Evolutionary conservation across 106 monocot species (phyloP).

Genomic region (Dioscorea dumetorum): DNA sequence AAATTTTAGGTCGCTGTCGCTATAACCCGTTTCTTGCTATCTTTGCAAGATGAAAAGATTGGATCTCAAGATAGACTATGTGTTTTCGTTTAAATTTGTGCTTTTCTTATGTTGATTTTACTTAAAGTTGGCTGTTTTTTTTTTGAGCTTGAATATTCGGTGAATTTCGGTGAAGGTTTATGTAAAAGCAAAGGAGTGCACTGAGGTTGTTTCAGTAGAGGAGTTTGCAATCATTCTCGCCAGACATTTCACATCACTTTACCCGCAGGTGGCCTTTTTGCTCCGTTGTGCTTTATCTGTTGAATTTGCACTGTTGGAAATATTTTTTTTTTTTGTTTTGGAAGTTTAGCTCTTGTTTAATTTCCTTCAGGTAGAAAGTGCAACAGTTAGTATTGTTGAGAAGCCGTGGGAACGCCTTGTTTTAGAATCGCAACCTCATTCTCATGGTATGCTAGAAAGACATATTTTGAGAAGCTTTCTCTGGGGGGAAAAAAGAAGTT

Average conservation of each 20-base stretch:
- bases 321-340: constrained; percentile 1
- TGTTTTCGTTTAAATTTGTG: no score
- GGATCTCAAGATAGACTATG: no score
- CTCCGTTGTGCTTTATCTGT: background rate
- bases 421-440: constrained; percentile 54
- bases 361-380: constrained; percentile 47
- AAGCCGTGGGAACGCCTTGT: constrained; percentile 85
- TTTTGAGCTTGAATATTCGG: background rate
- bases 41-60: no score
- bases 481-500: no score
- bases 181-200: constrained; percentile 87
- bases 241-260: constrained; percentile 66
- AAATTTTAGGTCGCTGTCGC: no score
- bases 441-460: constrained; percentile 42
- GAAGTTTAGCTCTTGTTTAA: background rate
- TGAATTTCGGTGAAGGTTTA: constrained; percentile 47
- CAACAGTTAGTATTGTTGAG: constrained; percentile 58
- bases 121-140: background rate
- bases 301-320: background rate
- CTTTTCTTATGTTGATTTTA: background rate
- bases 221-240: constrained; percentile 66
- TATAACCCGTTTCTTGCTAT: no score
- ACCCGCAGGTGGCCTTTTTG: constrained; percentile 49
- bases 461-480: no score
- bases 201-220: constrained; percentile 57